Base-by-base conservation (phyloP, 1,284 basidiomycete species). In the Pseudozyma sp. region DNA sequence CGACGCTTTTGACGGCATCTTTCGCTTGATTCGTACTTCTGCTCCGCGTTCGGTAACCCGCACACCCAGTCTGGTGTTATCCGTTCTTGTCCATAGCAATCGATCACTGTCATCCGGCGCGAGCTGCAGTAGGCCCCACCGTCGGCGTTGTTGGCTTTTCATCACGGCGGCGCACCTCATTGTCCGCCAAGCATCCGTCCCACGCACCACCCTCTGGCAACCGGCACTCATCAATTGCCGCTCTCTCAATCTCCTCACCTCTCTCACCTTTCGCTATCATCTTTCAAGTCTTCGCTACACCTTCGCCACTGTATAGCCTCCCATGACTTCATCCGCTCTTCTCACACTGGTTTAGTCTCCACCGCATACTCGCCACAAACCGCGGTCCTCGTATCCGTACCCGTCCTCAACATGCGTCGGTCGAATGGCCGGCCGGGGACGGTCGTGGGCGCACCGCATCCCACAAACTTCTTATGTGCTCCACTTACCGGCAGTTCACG, bases 321-420 rank as follows among this genome's bases (percentile, higher is more conserved):
- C 19, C 45, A 59, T 55, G 35, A 16, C 46, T 51, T 35, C 54
- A 33, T 24, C 61, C 54, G 52, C 48, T 35, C n/a, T 42, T 33
- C 52, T 43, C 13, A 40, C 45, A 45, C 44, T 44, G 29, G 29
- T 31, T 50, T 50, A 24, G 45, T 46, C 4, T 29, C 29, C 34
- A 37, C 34, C 31, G 42, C 67, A 42, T 7, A 11, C 24, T 35
- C 35, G 37, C 39, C 56, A 55, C 52, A 31, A 17, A 33, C 10
- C 13, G 34, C 43, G 64, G 53, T 54, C 44, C 40, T 43, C 8
- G 57, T n/a, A 24, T 17, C n/a, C 44, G 31, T 51, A 30, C 35
- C 40, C 37, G n/a, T 11, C 29, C 45, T 49, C 56, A 45, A 53
- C 56, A 69, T 69, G 67, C 56, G 56, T 48, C 67, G 60, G 51